Conservation (phyloP, 305 asterid genomes). For the Fraxinus greggii region DNA sequence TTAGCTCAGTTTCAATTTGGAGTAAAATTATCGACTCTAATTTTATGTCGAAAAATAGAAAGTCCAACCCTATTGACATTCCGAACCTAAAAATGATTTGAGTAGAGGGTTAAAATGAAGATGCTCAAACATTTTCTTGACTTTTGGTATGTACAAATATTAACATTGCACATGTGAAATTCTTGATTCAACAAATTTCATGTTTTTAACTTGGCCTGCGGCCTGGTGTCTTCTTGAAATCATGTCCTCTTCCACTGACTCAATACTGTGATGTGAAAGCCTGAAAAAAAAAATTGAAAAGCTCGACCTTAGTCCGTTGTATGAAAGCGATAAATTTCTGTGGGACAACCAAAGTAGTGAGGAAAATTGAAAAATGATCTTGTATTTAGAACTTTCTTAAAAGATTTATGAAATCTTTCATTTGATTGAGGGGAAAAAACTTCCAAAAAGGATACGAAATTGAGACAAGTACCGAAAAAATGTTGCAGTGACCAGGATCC, state of each 20-base stretch:
- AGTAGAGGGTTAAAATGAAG: not conserved
- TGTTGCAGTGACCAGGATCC: slow-evolving; percentile 85
- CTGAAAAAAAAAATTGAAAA: slow-evolving; percentile 29
- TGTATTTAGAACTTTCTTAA: not conserved
- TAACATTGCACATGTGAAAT: not conserved
- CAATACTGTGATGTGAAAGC: slow-evolving; percentile 50
- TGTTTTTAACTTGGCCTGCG: not conserved
- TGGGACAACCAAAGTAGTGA: not conserved
- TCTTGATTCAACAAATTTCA: not conserved
- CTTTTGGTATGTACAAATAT: slow-evolving; percentile 21
- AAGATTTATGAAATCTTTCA: not conserved
- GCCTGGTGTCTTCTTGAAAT: not conserved
- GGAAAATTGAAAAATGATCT: not conserved
- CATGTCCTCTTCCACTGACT: not conserved
- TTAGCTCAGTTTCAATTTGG: no score
- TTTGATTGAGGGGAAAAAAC: not conserved
- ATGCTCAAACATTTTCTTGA: not conserved
- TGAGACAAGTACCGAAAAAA: slow-evolving; percentile 50
- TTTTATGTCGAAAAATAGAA: not conserved
- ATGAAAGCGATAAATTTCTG: not conserved
- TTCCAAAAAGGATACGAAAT: not conserved
- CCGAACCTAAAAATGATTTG: not conserved
- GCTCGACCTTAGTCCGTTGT: not conserved
- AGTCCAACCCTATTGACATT: not conserved
- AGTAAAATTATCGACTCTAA: not conserved